Base-by-base conservation (phyloP, 768 basidiomycete species). In the Rhizopogon vulgaris region DNA sequence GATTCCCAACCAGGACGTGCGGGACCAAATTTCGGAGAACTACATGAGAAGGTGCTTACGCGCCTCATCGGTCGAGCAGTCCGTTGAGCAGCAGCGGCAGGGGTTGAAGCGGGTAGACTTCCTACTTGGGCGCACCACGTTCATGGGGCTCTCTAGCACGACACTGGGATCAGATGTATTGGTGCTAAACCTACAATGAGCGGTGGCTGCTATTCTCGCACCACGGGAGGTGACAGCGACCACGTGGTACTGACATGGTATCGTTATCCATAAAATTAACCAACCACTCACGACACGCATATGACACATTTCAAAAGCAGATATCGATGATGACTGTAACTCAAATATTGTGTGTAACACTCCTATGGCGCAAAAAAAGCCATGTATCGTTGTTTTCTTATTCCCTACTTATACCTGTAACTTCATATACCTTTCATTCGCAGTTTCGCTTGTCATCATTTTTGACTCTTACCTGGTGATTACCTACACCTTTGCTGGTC, bases 81-180 rank as follows among this genome's bases (percentile, higher is more conserved):
- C 64, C 24, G 70, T 67, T 30, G 58, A 62, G 25, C 79, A 82
- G 62, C 67, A 70, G 54, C 57, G 56, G 9, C 76, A 76, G 59
- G 79, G 78, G 0, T 57, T 83, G 17, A 80, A 76, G 62, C 65
- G 79, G 46, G 71, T 84, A 0, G 82, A 84, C 62, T 82, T 80
- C 57, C 63, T 84, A 43, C 61, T 69, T 45, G 71, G 64, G 22
- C 65, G 62, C 15, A 71, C 64, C 3, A 70, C 63, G 58, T 76
- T 83, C 63, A 73, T 71, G 53, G 82, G 82, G 14, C 52, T 80
- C 34, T 67, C 73, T 7, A 69, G 74, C 55, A 68, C 63, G 47
- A 62, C 61, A 42, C 57, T 66, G 0, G 66, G 66, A 4, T 67
- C 70, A 6, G 72, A 77, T 32, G 68, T 67, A 1, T 70, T 78